A percentile compares a stretch with the other conserved stretches of the same genome.
Conservation (phyloP, 495 filamentous ascomycete genomes). For the Pyronema omphalodes region DNA sequence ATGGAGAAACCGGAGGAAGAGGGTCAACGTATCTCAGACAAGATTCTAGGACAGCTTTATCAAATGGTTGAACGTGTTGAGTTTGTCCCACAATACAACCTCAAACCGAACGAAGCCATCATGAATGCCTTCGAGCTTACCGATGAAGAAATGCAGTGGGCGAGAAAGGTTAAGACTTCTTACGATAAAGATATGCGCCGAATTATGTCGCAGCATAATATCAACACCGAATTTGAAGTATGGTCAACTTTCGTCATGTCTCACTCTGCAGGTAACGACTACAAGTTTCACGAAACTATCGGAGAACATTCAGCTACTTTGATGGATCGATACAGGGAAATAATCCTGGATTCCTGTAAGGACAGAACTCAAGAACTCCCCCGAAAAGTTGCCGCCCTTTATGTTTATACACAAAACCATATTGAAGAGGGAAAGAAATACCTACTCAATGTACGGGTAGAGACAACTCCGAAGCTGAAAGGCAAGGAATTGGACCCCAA, state of each 20-base stretch:
- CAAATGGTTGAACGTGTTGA: constrained; percentile 48
- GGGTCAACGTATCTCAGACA: constrained; percentile 41
- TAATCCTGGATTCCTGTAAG: constrained; percentile 33
- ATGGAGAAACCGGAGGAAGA: constrained; percentile 55
- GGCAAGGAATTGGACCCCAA: constrained; percentile 1
- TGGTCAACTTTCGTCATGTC: constrained; percentile 68
- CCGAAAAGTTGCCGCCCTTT: constrained; percentile 72
- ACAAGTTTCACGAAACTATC: constrained; percentile 72
- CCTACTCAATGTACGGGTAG: neutral
- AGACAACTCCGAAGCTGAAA: neutral
- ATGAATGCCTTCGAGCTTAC: constrained; percentile 41
- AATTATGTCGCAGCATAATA: constrained; percentile 71
- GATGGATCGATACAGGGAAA: constrained; percentile 44
- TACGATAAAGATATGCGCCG: constrained; percentile 64
- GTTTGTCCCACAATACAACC: constrained; percentile 49
- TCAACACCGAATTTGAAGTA: constrained; percentile 78
- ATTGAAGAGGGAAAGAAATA: constrained; percentile 6
- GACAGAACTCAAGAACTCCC: constrained; percentile 29
- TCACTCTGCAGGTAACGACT: constrained; percentile 50
- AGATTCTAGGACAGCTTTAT: constrained; percentile 68
- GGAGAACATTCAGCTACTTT: constrained; percentile 43
- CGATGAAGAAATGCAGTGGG: constrained; percentile 36
- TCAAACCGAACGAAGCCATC: constrained; percentile 62
- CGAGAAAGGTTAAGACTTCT: constrained; percentile 46
- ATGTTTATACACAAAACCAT: constrained; percentile 59